Conservation (phyloP, 2,329 filamentous ascomycete species). For the Alternaria sp. region DNA sequence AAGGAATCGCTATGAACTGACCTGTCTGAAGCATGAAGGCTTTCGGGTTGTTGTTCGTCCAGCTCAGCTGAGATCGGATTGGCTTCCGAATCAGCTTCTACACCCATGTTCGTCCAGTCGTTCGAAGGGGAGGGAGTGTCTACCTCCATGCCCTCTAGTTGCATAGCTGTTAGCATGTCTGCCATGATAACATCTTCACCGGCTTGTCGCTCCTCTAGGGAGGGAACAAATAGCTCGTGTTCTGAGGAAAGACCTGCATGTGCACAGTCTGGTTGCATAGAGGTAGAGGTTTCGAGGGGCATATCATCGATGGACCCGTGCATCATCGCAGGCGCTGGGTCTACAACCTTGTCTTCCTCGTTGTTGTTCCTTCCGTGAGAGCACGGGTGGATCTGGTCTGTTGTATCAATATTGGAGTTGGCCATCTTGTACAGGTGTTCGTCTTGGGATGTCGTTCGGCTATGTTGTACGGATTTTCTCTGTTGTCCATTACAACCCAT, state of each 20-base stretch:
- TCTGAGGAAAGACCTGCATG: not conserved
- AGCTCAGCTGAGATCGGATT: not conserved
- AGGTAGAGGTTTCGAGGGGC: rapidly evolving
- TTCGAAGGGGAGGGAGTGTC: not conserved
- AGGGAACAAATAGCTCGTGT: not conserved
- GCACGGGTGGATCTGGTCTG: not conserved
- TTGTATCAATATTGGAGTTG: not conserved
- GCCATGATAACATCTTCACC: not conserved
- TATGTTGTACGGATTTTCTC: not conserved
- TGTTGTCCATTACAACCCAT: not conserved
- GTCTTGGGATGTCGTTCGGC: not conserved
- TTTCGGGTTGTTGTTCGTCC: not conserved
- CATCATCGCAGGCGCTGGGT: not conserved
- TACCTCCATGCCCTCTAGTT: not conserved
- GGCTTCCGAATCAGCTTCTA: not conserved
- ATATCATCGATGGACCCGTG: not conserved
- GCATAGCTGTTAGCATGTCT: not conserved
- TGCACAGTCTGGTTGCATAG: not conserved
- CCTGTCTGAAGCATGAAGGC: not conserved
- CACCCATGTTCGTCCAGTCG: not conserved
- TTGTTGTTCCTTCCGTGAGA: not conserved
- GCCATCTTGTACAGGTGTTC: not conserved
- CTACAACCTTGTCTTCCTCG: not conserved
- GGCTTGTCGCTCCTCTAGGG: not conserved
- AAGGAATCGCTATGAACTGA: not conserved